Conservation (phyloP, 169 alveolate species). For the Plasmodium berghei region DNA sequence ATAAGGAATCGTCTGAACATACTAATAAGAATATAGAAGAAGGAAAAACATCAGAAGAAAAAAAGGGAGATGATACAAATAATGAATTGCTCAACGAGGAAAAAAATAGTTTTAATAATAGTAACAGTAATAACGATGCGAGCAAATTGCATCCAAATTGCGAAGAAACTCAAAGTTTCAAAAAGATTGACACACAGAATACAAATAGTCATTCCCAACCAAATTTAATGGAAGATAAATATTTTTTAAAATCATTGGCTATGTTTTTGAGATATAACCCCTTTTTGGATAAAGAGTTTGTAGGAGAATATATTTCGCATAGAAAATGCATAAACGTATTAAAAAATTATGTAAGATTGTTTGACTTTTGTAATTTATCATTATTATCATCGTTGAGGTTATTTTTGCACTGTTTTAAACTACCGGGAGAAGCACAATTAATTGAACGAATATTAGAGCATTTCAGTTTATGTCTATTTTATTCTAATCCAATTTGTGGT, state of each 20-base stretch:
- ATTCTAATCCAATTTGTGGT: constrained; percentile 64
- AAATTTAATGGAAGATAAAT: constrained; percentile 77
- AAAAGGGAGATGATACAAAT: background rate
- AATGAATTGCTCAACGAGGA: constrained; percentile 16
- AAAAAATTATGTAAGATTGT: constrained; percentile 83
- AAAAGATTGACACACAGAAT: constrained; percentile 1
- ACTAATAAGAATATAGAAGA: constrained; percentile 2
- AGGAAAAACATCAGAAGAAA: background rate
- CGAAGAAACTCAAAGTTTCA: background rate
- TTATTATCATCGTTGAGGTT: constrained; percentile 89
- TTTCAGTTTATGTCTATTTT: constrained; percentile 67
- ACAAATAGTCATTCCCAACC: constrained; percentile 8
- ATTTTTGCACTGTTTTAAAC: constrained; percentile 88
- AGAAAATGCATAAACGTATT: constrained; percentile 85
- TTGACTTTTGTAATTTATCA: constrained; percentile 87
- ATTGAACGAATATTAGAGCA: constrained; percentile 92
- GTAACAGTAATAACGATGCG: constrained; percentile 2
- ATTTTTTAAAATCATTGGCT: constrained; percentile 80
- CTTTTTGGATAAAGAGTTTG: constrained; percentile 81
- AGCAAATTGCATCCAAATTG: background rate
- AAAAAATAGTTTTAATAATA: constrained; percentile 11
- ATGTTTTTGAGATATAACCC: constrained; percentile 81
- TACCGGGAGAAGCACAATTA: constrained; percentile 94
- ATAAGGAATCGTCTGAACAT: constrained; percentile 9
- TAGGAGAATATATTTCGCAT: constrained; percentile 86